These are phyloP conservation scores for Monosporascus sp. DNA, from an alignment of 2,329 filamentous ascomycete genomes.

Conservation along the genomic window DNA sequence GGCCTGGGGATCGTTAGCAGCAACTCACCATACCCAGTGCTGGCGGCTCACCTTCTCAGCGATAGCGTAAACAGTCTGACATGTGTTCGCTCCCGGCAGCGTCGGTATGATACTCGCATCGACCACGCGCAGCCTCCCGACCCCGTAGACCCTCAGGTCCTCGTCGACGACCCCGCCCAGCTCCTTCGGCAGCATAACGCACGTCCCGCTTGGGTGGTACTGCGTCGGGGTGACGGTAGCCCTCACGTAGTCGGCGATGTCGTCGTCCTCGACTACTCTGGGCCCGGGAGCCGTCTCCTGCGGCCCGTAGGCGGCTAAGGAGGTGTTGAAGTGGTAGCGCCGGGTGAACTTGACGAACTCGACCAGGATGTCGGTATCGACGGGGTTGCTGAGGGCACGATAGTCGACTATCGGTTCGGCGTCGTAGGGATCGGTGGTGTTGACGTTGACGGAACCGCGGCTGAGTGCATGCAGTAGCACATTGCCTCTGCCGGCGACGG, in stretches of 20 bases:
- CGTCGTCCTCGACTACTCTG: constrained; percentile 27
- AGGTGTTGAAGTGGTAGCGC: constrained; percentile 31
- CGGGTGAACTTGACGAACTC: constrained; percentile 33
- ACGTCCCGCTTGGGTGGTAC: constrained; percentile 39
- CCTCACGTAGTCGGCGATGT: constrained; percentile 21
- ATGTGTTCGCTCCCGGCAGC: constrained; percentile 40
- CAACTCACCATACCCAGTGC: background rate
- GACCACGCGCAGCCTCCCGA: constrained; percentile 39
- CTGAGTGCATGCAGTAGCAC: constrained; percentile 31
- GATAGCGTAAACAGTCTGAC: constrained; percentile 46
- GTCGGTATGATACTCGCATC: constrained; percentile 44
- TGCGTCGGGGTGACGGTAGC: constrained; percentile 18
- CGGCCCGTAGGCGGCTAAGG: constrained; percentile 27
- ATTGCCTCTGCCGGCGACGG: constrained; percentile 19
- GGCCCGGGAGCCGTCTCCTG: constrained; percentile 28
- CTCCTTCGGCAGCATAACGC: constrained; percentile 38
- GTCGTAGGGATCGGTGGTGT: constrained; percentile 31
- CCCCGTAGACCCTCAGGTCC: constrained; percentile 38
- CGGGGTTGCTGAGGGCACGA: constrained; percentile 31
- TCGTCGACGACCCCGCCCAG: constrained; percentile 41
- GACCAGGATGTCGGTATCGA: constrained; percentile 32
- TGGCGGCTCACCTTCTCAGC: constrained; percentile 37
- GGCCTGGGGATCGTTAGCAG: constrained; percentile 8
- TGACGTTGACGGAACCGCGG: constrained; percentile 33
- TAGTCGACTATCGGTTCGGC: constrained; percentile 34